These are phyloP conservation scores for Boletus austroedulis DNA, from an alignment of 1,284 basidiomycete genomes.

Conservation along the genomic window DNA sequence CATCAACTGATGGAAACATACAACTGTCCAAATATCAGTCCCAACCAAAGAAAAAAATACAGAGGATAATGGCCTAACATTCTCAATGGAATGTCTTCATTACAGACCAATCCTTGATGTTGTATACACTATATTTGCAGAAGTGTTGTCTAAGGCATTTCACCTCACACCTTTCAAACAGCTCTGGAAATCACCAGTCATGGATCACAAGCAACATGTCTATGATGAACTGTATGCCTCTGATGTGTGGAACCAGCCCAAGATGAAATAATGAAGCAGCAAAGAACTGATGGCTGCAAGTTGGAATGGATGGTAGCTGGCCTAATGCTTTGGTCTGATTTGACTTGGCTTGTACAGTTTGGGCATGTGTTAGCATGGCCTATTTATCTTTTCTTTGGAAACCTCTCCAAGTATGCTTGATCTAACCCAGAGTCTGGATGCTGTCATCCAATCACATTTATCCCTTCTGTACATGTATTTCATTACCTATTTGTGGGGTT, in stretches of 20 bases:
- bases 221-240: background rate
- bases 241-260: background rate
- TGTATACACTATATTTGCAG: background rate
- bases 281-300: background rate
- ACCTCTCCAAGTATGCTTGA: background rate
- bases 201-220: background rate
- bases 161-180: background rate
- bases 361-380: constrained; percentile 37
- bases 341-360: constrained; percentile 38
- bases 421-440: background rate
- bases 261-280: background rate
- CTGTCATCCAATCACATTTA: constrained; percentile 7
- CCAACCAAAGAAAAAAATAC: background rate
- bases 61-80: background rate
- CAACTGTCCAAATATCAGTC: background rate
- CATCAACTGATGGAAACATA: background rate
- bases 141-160: background rate
- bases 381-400: background rate
- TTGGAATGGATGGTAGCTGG: background rate
- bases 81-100: background rate
- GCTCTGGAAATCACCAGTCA: background rate
- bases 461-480: background rate
- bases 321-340: constrained; percentile 38
- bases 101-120: background rate
- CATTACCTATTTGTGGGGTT: background rate